phyloP scores from a whole-genome alignment of 257 asterid species.

The Thymus quinquecostatus region DNA sequence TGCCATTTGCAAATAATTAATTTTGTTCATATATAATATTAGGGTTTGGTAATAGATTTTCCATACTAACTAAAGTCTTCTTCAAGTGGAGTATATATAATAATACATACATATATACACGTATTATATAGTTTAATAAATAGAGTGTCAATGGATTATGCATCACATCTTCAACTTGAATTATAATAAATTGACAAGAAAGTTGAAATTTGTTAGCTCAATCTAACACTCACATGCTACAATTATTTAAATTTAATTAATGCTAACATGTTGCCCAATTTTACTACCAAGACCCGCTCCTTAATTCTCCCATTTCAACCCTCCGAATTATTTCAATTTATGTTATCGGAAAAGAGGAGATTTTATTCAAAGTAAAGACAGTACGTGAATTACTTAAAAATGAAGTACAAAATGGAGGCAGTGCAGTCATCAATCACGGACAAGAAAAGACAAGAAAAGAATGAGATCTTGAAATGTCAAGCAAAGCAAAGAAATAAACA shows the following conservation, averaged over 20 bases:
- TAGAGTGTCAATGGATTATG: constrained; percentile 18
- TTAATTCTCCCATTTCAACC: constrained; percentile 34
- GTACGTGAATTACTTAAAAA: too few relatives aligned
- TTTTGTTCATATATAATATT: too few relatives aligned
- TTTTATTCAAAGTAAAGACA: too few relatives aligned
- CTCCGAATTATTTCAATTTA: background rate
- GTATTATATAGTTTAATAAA: background rate
- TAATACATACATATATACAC: background rate
- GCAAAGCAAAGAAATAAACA: too few relatives aligned
- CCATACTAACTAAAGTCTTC: constrained; percentile 31
- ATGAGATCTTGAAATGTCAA: too few relatives aligned
- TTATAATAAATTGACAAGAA: constrained; percentile 30
- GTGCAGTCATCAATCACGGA: too few relatives aligned
- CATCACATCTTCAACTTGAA: constrained; percentile 27
- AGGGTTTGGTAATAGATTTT: background rate
- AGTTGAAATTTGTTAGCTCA: constrained; percentile 32
- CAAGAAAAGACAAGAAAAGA: too few relatives aligned
- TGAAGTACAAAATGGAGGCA: too few relatives aligned
- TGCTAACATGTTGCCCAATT: constrained; percentile 8
- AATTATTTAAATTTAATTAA: constrained; percentile 14
- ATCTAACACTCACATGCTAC: constrained; percentile 30
- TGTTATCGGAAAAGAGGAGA: too few relatives aligned
- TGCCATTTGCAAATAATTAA: background rate
- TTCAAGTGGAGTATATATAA: constrained; percentile 18
- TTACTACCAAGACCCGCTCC: constrained; percentile 32